Percentiles rank a stretch among this genome's conserved stretches.
Conservation (phyloP, 106 monocot genomes). For the Dactylorhiza incarnata region DNA sequence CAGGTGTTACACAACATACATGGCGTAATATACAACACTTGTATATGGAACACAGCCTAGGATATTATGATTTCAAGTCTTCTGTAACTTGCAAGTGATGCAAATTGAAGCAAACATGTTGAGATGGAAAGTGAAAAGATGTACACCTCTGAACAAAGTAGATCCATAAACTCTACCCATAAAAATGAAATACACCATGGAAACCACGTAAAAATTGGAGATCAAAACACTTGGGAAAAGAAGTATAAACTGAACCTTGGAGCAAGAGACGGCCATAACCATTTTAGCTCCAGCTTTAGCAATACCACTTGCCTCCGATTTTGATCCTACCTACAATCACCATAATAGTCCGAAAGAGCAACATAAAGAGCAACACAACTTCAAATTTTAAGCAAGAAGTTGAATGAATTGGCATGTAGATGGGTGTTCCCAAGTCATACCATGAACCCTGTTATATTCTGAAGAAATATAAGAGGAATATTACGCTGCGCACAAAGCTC, state of each 20-base stretch:
- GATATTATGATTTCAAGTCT: background rate
- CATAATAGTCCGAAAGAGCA: background rate
- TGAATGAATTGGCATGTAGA: background rate
- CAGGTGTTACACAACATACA: too few species aligned
- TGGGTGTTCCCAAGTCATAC: constrained; percentile 31
- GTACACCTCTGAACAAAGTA: background rate
- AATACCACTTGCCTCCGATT: constrained; percentile 92
- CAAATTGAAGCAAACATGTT: background rate
- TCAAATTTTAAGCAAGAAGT: background rate
- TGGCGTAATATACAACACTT: too few species aligned
- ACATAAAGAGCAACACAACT: constrained; percentile 1
- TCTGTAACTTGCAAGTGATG: too few species aligned
- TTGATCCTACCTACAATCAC: constrained; percentile 74
- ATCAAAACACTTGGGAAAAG: background rate
- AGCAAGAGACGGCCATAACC: constrained; percentile 99
- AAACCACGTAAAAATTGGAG: background rate
- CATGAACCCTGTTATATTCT: constrained; percentile 99
- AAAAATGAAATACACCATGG: background rate
- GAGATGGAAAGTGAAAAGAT: background rate
- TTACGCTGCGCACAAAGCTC: constrained; percentile 91
- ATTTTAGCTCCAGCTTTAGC: constrained; percentile 99
- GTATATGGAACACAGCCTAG: background rate
- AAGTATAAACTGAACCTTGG: constrained; percentile 47
- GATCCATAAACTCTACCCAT: background rate
- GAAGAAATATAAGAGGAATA: constrained; percentile 98